Evolutionary conservation across 2,329 filamentous ascomycete species (phyloP).

Genomic region (Clarireedia paspali): DNA sequence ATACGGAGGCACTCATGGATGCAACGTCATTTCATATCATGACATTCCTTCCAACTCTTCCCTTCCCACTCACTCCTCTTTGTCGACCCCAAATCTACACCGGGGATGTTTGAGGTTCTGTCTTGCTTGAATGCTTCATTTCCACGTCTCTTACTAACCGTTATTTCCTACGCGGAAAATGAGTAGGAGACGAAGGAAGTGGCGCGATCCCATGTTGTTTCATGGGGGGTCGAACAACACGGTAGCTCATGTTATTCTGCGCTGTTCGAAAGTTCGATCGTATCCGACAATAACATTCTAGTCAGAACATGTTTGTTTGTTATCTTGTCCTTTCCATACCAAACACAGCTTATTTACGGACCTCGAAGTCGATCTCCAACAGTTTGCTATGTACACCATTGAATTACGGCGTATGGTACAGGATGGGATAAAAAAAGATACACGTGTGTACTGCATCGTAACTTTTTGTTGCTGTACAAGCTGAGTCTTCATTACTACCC

Average conservation of each 20-base stretch:
- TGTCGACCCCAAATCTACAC: no score
- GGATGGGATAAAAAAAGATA: not conserved
- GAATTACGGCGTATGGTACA: no score
- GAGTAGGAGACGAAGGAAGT: conserved; percentile 7
- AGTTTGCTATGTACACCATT: not conserved
- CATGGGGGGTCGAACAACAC: not conserved
- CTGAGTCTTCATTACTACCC: not conserved
- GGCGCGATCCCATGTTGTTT: conserved; percentile 7
- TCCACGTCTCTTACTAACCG: not conserved
- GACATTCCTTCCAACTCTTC: no score
- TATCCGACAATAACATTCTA: not conserved
- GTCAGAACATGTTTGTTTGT: not conserved
- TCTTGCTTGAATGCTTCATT: not conserved
- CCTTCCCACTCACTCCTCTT: no score
- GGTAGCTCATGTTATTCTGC: not conserved
- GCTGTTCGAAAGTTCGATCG: not conserved
- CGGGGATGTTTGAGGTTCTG: not conserved
- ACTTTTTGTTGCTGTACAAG: not conserved
- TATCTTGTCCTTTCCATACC: not conserved
- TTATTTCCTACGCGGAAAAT: not conserved
- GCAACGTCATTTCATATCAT: no score
- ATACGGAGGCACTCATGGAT: no score
- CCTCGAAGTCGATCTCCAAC: conserved; percentile 6
- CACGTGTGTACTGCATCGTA: no score
- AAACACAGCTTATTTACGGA: not conserved